Conservation (phyloP, 2,329 filamentous ascomycete genomes). For the Diplocarpon mali region DNA sequence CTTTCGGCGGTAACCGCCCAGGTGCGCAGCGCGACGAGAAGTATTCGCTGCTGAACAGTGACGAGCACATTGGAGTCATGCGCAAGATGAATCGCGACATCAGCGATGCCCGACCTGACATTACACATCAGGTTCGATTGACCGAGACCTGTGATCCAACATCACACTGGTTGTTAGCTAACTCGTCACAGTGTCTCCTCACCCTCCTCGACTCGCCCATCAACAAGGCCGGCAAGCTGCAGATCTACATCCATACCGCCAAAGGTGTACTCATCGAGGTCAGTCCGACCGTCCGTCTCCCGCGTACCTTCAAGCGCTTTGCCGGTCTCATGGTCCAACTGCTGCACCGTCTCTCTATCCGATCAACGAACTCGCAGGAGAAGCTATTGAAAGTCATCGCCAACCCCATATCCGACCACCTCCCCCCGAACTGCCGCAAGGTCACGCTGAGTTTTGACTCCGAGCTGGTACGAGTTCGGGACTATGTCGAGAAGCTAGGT, state of each 20-base stretch:
- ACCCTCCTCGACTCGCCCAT: constrained; percentile 95
- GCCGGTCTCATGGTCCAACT: constrained; percentile 98
- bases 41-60: constrained; percentile 94
- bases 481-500: constrained; percentile 73
- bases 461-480: constrained; percentile 72
- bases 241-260: constrained; percentile 97
- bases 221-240: constrained; percentile 95
- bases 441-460: constrained; percentile 94
- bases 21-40: constrained; percentile 68
- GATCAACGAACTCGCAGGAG: constrained; percentile 92
- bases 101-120: constrained; percentile 92
- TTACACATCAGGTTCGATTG: constrained; percentile 85
- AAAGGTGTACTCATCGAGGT: constrained; percentile 97
- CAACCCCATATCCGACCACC: constrained; percentile 93
- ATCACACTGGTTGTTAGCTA: constrained; percentile 16
- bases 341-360: constrained; percentile 87
- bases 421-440: constrained; percentile 95
- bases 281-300: constrained; percentile 94
- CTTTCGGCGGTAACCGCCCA: constrained; percentile 56
- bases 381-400: constrained; percentile 96
- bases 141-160: constrained; percentile 20
- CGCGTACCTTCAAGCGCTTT: constrained; percentile 97
- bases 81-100: constrained; percentile 99
- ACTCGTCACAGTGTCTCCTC: constrained; percentile 65
- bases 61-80: constrained; percentile 98